phyloP scores from a whole-genome alignment of 2,329 filamentous ascomycete genomes.

The Didymella pinodella region DNA sequence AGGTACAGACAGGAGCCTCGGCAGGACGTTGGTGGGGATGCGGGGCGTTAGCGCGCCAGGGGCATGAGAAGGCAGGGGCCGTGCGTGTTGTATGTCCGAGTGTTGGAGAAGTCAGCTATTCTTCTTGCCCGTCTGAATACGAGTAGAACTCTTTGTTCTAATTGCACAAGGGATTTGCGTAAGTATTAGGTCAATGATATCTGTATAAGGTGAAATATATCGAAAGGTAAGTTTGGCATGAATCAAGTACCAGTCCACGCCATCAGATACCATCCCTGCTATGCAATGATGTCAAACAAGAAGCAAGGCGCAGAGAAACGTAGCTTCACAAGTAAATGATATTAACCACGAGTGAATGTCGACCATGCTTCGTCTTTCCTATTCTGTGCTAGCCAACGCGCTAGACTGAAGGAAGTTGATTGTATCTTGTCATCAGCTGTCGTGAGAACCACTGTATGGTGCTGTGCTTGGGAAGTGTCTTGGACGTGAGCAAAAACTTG shows the following conservation, averaged over 20 bases:
- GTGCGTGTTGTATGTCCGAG: not conserved
- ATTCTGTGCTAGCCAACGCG: not conserved
- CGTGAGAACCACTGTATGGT: too few relatives aligned
- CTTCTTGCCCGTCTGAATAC: too few relatives aligned
- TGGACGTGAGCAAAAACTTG: not conserved
- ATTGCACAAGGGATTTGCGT: too few relatives aligned
- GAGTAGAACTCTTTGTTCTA: not conserved
- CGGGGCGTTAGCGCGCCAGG: conserved; percentile 18
- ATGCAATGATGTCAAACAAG: not conserved
- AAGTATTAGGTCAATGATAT: too few relatives aligned
- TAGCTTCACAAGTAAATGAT: not conserved
- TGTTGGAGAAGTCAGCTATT: not conserved
- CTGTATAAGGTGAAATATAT: too few relatives aligned
- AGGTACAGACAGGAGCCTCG: conserved; percentile 15
- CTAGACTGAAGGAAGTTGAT: not conserved
- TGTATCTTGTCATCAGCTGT: not conserved
- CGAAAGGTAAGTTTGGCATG: not conserved
- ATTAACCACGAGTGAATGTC: not conserved
- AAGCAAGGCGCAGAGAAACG: not conserved
- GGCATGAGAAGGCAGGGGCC: not conserved
- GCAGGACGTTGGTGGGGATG: conserved; percentile 15
- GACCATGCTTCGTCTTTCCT: not conserved
- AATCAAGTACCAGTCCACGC: not conserved
- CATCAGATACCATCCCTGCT: not conserved
- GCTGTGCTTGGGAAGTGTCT: not conserved